phyloP scores from a whole-genome alignment of 345 rosid genomes.

The Lumnitzera racemosa region DNA sequence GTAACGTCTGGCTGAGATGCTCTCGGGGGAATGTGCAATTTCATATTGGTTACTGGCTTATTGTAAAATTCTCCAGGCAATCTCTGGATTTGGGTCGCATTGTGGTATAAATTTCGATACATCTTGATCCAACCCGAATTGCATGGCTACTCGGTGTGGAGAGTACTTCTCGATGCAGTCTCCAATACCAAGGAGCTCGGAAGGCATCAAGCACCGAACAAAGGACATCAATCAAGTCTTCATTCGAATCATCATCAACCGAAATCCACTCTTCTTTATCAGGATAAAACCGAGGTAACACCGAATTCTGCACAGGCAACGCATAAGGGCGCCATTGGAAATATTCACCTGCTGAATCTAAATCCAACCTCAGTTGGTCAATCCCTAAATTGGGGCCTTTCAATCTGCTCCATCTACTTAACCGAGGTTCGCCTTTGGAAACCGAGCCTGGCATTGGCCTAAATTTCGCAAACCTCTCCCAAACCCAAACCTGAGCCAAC shows the following conservation, averaged over 20 bases:
- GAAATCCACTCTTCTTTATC: conserved; percentile 11
- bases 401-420: conserved; percentile 24
- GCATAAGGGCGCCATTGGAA: conserved; percentile 27
- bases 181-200: conserved; percentile 31
- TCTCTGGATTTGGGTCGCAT: conserved; percentile 11
- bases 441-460: conserved; percentile 22
- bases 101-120: conserved; percentile 15
- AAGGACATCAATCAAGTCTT: conserved; percentile 22
- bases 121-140: conserved; percentile 63
- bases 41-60: conserved; percentile 19
- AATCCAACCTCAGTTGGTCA: conserved; percentile 10
- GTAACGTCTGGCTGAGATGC: conserved; percentile 22
- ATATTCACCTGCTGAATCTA: conserved; percentile 18
- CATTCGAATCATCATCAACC: conserved; percentile 12
- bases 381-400: not conserved
- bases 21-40: conserved; percentile 33
- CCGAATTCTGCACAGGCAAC: not conserved
- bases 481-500: conserved; percentile 29
- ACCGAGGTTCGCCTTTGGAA: conserved; percentile 17
- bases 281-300: conserved; percentile 3
- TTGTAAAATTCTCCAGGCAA: conserved; percentile 29
- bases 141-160: conserved; percentile 48
- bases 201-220: conserved; percentile 22
- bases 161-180: conserved; percentile 25
- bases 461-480: conserved; percentile 34